Base-by-base conservation (phyloP, 352 stramenopile genomes). In the Plasmopara halstedii region DNA sequence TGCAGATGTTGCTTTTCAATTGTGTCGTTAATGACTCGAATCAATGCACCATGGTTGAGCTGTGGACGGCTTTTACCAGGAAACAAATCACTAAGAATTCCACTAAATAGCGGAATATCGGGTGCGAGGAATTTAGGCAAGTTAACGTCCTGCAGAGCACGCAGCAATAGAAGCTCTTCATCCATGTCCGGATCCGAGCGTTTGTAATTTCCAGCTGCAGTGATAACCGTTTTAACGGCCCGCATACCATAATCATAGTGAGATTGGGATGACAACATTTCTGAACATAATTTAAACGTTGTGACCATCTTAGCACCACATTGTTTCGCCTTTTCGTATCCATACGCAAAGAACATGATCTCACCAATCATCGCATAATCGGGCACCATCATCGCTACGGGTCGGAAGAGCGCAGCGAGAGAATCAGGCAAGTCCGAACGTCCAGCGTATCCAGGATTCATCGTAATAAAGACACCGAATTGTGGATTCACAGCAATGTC, bases 221-320 rank as follows among this genome's bases (percentile, higher is more conserved):
- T 96, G 51, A 98, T 97, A 19, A 96, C 85, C 0, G 93, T 97
- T 64, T 97, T 98, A 10, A 98, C 93, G 0, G 93, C 93, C 23
- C 93, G 74, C 93, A 98, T 98, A 19, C 93, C 93, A 62, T 98
- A 98, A 67, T 98, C 93, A 53, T 98, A 98, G 60, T 98, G 93
- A 18, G 87, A 95, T 52, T 98, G 88, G 6, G 85, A 91, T 5
- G 84, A 96, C 7, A 98, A 51, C 64, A 98, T 95, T 53, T 98
- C 93, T 0, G 86, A 97, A 46, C 93, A 98, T 3, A 98, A 58
- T 40, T 92, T 93, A 64, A 98, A 98, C 2, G 93, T 98, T 13
- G 91, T 96, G 15, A 98, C 93, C 91, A 98, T 98, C 42, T 97
- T 98, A 8, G 90, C 83, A 1, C 88, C 90, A 32, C 88, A 97